Evolutionary conservation across 768 basidiomycete genomes (phyloP).

Genomic region (Amanita fuliginea): DNA sequence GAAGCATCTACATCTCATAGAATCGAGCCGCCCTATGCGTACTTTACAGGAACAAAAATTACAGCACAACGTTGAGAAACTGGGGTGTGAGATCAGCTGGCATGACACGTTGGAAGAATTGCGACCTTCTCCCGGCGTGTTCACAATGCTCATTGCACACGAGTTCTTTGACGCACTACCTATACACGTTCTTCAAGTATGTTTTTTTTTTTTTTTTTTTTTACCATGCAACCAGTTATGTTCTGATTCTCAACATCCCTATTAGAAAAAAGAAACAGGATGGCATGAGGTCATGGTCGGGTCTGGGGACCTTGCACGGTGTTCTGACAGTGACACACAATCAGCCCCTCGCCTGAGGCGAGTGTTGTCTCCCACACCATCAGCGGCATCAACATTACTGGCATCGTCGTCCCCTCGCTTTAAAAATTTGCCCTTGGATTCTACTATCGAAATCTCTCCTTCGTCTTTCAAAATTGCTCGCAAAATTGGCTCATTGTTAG

Average conservation of each 20-base stretch:
- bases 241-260: not conserved
- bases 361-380: constrained; percentile 52
- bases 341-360: constrained; percentile 35
- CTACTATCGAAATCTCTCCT: constrained; percentile 74
- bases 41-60: constrained; percentile 50
- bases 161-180: constrained; percentile 98
- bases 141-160: constrained; percentile 86
- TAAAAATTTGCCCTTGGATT: constrained; percentile 50
- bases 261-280: constrained; percentile 63
- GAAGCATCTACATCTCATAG: constrained; percentile 62
- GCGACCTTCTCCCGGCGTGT: constrained; percentile 32
- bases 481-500: constrained; percentile 54
- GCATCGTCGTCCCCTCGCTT: constrained; percentile 64
- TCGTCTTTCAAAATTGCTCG: constrained; percentile 59
- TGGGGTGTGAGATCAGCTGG: constrained; percentile 47
- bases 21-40: constrained; percentile 65
- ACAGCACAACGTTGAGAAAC: constrained; percentile 14
- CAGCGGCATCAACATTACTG: constrained; percentile 41
- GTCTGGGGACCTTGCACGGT: constrained; percentile 14
- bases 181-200: constrained; percentile 78
- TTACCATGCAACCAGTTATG: not conserved
- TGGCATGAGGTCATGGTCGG: constrained; percentile 84
- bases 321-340: not conserved
- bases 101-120: constrained; percentile 66
- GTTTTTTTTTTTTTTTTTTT: constrained; percentile 11